Evolutionary conservation across 78 protist genomes (phyloP).

Genomic region (Dictyostelium citrinum): DNA sequence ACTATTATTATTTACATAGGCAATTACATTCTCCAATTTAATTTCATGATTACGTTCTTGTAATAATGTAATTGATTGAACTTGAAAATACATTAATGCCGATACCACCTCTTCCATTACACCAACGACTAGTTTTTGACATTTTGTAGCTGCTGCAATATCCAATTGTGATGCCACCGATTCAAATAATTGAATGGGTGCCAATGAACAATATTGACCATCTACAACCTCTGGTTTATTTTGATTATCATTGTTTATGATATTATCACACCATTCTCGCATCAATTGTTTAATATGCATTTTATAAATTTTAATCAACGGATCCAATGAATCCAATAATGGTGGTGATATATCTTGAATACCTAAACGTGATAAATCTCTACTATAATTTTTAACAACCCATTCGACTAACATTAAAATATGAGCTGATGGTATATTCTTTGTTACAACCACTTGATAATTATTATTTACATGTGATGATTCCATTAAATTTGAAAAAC

Average conservation of each 20-base stretch:
- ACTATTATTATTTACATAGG: slow-evolving; percentile 54
- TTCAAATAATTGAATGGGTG: slow-evolving; percentile 63
- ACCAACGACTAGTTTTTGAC: slow-evolving; percentile 59
- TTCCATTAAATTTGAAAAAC: slow-evolving; percentile 51
- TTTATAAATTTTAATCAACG: slow-evolving; percentile 45
- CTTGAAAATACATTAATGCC: slow-evolving; percentile 52
- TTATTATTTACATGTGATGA: background rate
- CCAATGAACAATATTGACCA: slow-evolving; percentile 49
- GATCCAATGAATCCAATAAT: slow-evolving; percentile 51
- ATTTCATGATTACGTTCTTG: slow-evolving; percentile 56
- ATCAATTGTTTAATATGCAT: slow-evolving; percentile 35
- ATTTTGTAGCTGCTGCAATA: slow-evolving; percentile 59
- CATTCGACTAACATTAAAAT: slow-evolving; percentile 68
- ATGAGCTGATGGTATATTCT: slow-evolving; percentile 48
- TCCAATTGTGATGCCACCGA: slow-evolving; percentile 48
- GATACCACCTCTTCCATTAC: slow-evolving; percentile 56
- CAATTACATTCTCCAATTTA: slow-evolving; percentile 63
- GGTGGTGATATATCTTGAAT: slow-evolving; percentile 70
- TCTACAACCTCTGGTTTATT: slow-evolving; percentile 46
- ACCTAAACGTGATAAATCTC: slow-evolving; percentile 42
- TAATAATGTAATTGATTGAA: background rate
- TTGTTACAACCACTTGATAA: background rate
- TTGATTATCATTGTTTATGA: slow-evolving; percentile 41
- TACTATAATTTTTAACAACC: slow-evolving; percentile 62
- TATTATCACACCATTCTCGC: slow-evolving; percentile 68